Conservation (phyloP, 208 protist genomes). For the Leishmania tarentolae region DNA sequence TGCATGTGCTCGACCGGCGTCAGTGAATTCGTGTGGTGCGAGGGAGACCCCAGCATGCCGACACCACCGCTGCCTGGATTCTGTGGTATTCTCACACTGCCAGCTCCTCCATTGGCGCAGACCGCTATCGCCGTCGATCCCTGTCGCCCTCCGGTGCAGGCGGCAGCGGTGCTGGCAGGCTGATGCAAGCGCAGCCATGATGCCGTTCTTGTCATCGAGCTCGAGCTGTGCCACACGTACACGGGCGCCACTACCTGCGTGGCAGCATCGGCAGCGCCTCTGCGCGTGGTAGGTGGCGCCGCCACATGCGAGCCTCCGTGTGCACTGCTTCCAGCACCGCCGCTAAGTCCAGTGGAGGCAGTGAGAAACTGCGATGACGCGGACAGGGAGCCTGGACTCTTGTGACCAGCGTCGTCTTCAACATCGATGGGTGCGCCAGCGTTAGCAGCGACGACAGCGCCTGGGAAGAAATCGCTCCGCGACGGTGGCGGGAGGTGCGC, state of each 20-base stretch:
- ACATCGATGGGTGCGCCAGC: neutral
- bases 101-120: neutral
- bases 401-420: neutral
- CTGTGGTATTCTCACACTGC: neutral
- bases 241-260: neutral
- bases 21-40: neutral
- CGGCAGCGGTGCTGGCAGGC: neutral
- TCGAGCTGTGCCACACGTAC: slow-evolving; percentile 9
- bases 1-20: neutral
- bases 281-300: neutral
- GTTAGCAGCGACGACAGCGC: neutral
- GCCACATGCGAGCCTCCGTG: neutral
- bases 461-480: neutral
- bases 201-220: too few species aligned
- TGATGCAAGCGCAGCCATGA: slow-evolving; percentile 4
- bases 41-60: neutral
- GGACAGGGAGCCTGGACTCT: neutral
- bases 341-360: neutral
- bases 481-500: neutral
- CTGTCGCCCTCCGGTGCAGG: neutral
- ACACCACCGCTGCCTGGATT: neutral
- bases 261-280: neutral
- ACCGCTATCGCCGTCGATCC: neutral
- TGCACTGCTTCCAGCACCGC: neutral
- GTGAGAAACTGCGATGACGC: neutral